A percentile compares a stretch with the other conserved stretches of the same genome.
These are phyloP conservation scores for Phaeosphaeria sp. DNA, from an alignment of 2,329 filamentous ascomycete genomes.

Conservation along the genomic window DNA sequence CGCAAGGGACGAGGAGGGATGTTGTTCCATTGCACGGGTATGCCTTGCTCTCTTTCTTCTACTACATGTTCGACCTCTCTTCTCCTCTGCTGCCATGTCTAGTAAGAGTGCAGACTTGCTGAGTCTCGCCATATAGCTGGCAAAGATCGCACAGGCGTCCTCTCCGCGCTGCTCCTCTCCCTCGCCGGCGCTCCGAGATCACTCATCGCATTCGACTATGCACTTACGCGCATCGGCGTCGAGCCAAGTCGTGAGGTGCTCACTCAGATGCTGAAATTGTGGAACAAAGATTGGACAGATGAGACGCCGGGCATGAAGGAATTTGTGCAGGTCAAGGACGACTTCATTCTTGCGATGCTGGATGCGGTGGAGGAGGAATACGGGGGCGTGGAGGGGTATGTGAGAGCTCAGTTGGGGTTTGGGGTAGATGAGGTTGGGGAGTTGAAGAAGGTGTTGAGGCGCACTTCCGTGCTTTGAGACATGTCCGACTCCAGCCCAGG, in stretches of 20 bases:
- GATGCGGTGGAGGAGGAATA: slow-evolving; percentile 20
- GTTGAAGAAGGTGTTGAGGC: slow-evolving; percentile 14
- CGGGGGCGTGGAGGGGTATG: slow-evolving; percentile 20
- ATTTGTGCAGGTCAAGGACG: slow-evolving; percentile 15
- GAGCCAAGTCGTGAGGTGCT: slow-evolving; percentile 21
- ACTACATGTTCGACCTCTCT: no score
- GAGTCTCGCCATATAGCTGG: slow-evolving; percentile 11
- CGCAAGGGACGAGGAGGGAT: neutral
- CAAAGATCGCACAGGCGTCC: slow-evolving; percentile 29
- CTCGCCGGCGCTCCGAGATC: slow-evolving; percentile 14
- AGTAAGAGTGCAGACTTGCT: neutral
- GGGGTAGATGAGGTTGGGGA: slow-evolving; percentile 18
- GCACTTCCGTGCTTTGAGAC: neutral
- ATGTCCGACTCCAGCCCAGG: neutral
- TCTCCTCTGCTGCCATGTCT: no score
- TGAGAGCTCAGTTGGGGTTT: slow-evolving; percentile 20
- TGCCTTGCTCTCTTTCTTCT: no score
- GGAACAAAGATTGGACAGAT: slow-evolving; percentile 19
- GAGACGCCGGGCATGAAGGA: slow-evolving; percentile 21
- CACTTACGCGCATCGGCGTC: slow-evolving; percentile 21
- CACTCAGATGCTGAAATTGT: slow-evolving; percentile 17
- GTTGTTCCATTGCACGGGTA: neutral
- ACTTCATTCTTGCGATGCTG: slow-evolving; percentile 18
- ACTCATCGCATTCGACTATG: slow-evolving; percentile 23
- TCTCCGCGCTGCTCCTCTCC: slow-evolving; percentile 21